These are phyloP conservation scores for Polygonum aviculare DNA, from an alignment of 148 eudicot species.

Conservation along the genomic window DNA sequence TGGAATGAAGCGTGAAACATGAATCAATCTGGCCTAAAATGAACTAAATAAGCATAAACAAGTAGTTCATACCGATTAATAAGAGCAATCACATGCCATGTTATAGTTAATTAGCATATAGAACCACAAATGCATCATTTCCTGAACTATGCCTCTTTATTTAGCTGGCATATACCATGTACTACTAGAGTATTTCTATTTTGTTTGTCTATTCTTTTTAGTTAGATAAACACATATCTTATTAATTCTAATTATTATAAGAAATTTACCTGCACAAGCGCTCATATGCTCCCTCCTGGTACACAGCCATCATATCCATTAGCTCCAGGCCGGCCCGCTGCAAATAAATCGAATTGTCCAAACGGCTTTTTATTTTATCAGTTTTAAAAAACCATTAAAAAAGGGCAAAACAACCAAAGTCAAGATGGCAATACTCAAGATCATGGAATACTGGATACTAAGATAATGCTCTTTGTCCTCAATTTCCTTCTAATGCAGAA, in stretches of 20 bases:
- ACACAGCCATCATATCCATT: slow-evolving; percentile 99
- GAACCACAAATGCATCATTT: neutral
- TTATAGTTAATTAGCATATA: neutral
- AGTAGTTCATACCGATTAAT: neutral
- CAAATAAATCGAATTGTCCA: slow-evolving; percentile 4
- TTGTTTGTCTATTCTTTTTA: neutral
- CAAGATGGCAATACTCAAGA: neutral
- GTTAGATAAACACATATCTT: neutral
- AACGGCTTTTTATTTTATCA: neutral
- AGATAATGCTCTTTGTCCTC: neutral
- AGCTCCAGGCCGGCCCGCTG: slow-evolving; percentile 99
- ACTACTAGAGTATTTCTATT: neutral
- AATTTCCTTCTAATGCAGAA: neutral
- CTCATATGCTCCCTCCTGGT: slow-evolving; percentile 99
- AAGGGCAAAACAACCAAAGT: neutral
- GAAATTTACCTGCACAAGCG: slow-evolving; percentile 86
- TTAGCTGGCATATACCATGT: neutral
- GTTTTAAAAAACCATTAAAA: neutral
- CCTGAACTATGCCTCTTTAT: neutral
- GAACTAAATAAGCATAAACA: neutral
- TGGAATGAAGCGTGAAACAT: slow-evolving; percentile 14
- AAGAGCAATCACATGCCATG: neutral
- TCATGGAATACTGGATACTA: neutral
- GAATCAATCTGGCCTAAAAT: neutral
- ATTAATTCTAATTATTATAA: neutral